Conservation (phyloP, 352 stramenopile species). For the Globisporangium nagaii region DNA sequence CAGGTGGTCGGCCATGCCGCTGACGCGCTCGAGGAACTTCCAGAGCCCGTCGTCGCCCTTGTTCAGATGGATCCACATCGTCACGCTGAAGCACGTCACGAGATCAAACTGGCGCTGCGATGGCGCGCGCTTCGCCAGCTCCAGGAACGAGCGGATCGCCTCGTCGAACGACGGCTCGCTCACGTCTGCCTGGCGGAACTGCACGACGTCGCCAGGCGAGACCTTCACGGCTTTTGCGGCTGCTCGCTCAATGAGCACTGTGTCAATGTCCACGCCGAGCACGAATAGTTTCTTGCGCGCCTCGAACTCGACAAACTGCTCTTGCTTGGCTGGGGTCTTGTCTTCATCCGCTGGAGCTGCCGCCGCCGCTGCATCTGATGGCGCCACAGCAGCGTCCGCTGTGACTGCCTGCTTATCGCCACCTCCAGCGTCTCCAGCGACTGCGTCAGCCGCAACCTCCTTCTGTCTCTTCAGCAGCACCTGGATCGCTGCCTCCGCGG, state of each 20-base stretch:
- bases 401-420: neutral
- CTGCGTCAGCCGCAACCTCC: neutral
- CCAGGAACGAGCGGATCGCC: conserved; percentile 35
- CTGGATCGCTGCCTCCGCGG: conserved; percentile 38
- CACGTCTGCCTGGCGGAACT: conserved; percentile 57
- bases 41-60: conserved; percentile 77
- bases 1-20: conserved; percentile 55
- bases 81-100: conserved; percentile 79
- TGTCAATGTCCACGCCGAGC: conserved; percentile 71
- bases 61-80: conserved; percentile 88
- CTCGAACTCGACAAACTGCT: conserved; percentile 9
- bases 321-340: neutral
- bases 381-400: neutral
- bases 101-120: conserved; percentile 52
- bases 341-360: neutral
- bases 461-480: conserved; percentile 3
- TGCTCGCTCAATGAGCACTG: conserved; percentile 56
- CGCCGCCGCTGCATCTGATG: neutral
- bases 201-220: conserved; percentile 25
- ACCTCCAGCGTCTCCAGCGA: too few relatives aligned
- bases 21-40: conserved; percentile 61
- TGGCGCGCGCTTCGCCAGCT: conserved; percentile 30
- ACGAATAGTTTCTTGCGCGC: conserved; percentile 41
- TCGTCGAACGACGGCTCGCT: conserved; percentile 40
- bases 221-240: conserved; percentile 29